Evolutionary conservation across 2,329 filamentous ascomycete species (phyloP), one percentile per base, ranked within the genome.

Genomic region (Ophiostoma montium): DNA sequence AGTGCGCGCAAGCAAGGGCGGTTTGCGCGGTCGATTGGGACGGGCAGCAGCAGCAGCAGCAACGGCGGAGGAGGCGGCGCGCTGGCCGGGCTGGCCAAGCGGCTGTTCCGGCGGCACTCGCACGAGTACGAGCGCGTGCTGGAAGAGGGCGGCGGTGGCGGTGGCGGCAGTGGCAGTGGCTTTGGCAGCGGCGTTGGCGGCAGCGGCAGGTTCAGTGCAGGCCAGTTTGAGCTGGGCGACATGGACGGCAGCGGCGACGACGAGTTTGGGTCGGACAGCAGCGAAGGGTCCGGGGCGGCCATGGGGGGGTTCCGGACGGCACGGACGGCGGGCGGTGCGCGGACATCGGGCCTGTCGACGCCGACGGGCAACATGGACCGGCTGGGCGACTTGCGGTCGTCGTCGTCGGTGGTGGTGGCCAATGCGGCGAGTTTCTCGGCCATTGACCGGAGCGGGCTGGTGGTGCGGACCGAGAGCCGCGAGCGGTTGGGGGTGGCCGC

Each of bases 391-490:
- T 51, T 65, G 13, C 62, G 64, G 23, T 58, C 59, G 57, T 60
- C 12, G 5, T 16, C 43, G 7, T 43, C 45, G 15, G 31, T 15
- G 38, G 30, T 15, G 9, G 31, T 15, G 38, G 30, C 15, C 9
- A 44, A 33, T 16, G 30, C 31, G 10, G 42, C 41, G 3, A 15
- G 42, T 16, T 35, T 82, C 23, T 42, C 39, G 23, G 21, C 39
- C 23, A 42, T 42, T 59, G 76, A 81, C 56, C 68, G 87, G 35
- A 80, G 76, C 43, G 89, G 89, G 1, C 63, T 95, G 54, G 80
- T 86, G 48, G 76, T 87, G 2, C 71, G 90, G 56, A 94, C 86
- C 0, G 90, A 95, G 61, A 94, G 87, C 61, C 73, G 87, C 48
- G 92, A 96, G 61, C 74, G 86, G 51, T 65, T 95, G 35, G 71